phyloP scores from a whole-genome alignment of 2,329 filamentous ascomycete species.

The Colletotrichum melonis region DNA sequence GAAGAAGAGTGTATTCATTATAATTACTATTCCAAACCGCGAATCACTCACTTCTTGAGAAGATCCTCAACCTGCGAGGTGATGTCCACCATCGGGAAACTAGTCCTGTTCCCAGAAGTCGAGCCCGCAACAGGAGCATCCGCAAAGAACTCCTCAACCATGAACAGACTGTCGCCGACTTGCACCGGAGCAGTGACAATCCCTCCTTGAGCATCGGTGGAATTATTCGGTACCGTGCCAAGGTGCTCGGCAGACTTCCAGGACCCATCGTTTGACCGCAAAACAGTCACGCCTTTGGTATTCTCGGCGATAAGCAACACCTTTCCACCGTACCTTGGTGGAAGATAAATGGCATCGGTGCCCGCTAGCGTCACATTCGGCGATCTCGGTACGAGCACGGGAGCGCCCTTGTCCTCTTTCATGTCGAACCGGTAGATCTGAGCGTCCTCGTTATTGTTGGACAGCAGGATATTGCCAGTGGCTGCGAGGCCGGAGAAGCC shows the following conservation, averaged over 20 bases:
- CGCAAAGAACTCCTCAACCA: conserved; percentile 31
- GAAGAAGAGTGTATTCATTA: background rate
- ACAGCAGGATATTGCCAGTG: conserved; percentile 27
- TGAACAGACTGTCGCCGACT: conserved; percentile 30
- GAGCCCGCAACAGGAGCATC: conserved; percentile 16
- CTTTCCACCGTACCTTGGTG: conserved; percentile 45
- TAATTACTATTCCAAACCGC: background rate
- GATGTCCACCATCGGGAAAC: conserved; percentile 32
- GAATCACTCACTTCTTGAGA: background rate
- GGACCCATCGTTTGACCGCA: conserved; percentile 46
- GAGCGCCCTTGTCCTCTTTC: conserved; percentile 27
- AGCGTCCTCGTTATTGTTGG: conserved; percentile 29
- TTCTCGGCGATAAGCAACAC: conserved; percentile 48
- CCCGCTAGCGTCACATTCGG: conserved; percentile 18
- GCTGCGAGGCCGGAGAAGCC: conserved; percentile 37
- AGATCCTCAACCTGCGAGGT: conserved; percentile 15
- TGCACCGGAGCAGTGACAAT: conserved; percentile 23
- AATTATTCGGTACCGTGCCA: conserved; percentile 43
- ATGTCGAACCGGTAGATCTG: conserved; percentile 37
- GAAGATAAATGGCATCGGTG: conserved; percentile 47
- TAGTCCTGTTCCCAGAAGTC: conserved; percentile 23
- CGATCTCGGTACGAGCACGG: conserved; percentile 33
- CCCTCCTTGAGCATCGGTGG: conserved; percentile 20
- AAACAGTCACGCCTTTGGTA: conserved; percentile 46
- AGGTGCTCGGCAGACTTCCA: conserved; percentile 51